A percentile compares a stretch with the other conserved stretches of the same genome.
Conservation (phyloP, 2,329 filamentous ascomycete species). For the Diaporthe vaccinii region DNA sequence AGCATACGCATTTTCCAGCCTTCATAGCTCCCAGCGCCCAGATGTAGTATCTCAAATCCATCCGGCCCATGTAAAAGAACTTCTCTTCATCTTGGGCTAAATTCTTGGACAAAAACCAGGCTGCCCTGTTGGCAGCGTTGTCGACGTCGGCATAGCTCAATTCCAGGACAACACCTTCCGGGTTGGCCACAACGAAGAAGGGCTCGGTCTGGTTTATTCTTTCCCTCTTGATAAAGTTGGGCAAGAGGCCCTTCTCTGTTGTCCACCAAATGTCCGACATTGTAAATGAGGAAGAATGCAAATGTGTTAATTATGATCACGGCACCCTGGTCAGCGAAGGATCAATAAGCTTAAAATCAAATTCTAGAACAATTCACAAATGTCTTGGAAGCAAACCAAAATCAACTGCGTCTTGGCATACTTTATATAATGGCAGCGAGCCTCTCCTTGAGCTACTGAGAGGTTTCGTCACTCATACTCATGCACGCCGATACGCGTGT, state of each 20-base stretch:
- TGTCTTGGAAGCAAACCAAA: not conserved
- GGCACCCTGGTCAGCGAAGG: slow-evolving; percentile 3
- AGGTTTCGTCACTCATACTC: slow-evolving; percentile 21
- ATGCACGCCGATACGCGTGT: slow-evolving; percentile 9
- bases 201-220: slow-evolving; percentile 8
- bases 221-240: slow-evolving; percentile 31
- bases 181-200: slow-evolving; percentile 20
- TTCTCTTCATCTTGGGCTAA: slow-evolving; percentile 37
- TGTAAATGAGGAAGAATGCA: not conserved
- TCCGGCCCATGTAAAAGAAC: slow-evolving; percentile 38
- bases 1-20: slow-evolving; percentile 37
- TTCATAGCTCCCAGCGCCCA: slow-evolving; percentile 39
- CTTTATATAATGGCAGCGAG: slow-evolving; percentile 3
- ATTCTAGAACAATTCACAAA: not conserved
- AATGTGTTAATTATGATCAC: not conserved
- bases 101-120: slow-evolving; percentile 43
- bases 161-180: slow-evolving; percentile 37
- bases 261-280: slow-evolving; percentile 33
- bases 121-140: slow-evolving; percentile 43
- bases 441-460: too few relatives aligned
- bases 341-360: slow-evolving; percentile 4
- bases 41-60: slow-evolving; percentile 40
- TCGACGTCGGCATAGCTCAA: slow-evolving; percentile 43
- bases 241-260: slow-evolving; percentile 35
- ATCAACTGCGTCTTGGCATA: not conserved